Base-by-base conservation (phyloP, 176 grass and related monocot genomes). In the Stipa capillata region DNA sequence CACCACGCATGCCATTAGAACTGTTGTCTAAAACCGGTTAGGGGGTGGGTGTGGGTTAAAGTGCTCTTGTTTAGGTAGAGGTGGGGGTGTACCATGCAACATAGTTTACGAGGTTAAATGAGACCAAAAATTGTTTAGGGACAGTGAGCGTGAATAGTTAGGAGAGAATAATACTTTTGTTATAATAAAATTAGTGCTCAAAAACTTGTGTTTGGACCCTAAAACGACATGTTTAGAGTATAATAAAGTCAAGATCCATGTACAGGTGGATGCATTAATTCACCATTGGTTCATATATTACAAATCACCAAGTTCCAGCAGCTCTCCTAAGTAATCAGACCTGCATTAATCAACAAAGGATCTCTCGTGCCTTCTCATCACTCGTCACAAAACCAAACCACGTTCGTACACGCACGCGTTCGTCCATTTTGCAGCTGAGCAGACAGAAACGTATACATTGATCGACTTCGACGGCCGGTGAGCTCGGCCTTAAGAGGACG, bases 331-430 rank as follows among this genome's bases (percentile, higher is more conserved):
- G 70, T 74, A 73, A 83, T 69, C 15, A 44, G 43, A 78, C 44
- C 69, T 76, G 70, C 69, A 75, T 65, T 72, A 69, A 44, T 44
- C 24, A 54, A 59, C 60, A 84, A 65, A 79, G 60, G 45, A 78
- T 58, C 45, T 87, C n/a, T 12, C 23, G n/a, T 28, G 6, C 79
- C 8, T 80, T 59, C 69, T 67, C 84, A 34, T 52, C 65, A 24
- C 78, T 84, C 67, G 52, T 53, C 72, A n/a, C 86, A 92, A 92
- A 95, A 95, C 86, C 59, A 91, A 56, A 83, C 73, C 44, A 47
- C 66, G 54, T 34, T 33, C 55, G 56, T 60, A 49, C 74, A 71
- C 39, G 17, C 44, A 66, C 67, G 48, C 45, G 35, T 82, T 50
- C 64, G 60, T 57, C 40, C 48, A 33, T 4, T 8, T 37, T 33